Percentiles rank a stretch among this genome's conserved stretches.
These are phyloP conservation scores for Saccharomycopsis hybrid DNA, from an alignment of 1,139 yeast species.

Conservation along the genomic window DNA sequence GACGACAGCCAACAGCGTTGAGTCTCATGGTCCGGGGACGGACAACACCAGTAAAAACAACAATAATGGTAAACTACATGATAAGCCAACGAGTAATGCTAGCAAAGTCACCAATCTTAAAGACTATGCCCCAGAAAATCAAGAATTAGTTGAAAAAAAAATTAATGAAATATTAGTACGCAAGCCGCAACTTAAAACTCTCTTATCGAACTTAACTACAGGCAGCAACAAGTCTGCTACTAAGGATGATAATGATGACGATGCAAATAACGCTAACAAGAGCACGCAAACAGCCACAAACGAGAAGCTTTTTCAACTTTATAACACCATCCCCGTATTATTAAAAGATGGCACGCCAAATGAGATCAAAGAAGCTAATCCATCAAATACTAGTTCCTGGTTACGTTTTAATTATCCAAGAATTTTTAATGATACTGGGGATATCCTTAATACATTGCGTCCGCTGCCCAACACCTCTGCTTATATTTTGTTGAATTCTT, in stretches of 20 bases:
- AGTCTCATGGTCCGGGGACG: neutral
- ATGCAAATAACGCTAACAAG: neutral
- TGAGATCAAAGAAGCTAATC: constrained; percentile 6
- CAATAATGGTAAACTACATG: too few relatives aligned
- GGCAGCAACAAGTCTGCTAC: neutral
- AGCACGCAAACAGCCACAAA: too few relatives aligned
- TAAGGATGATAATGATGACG: neutral
- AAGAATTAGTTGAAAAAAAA: neutral
- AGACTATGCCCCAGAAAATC: too few relatives aligned
- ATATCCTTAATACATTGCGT: constrained; percentile 13
- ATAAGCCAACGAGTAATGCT: too few relatives aligned
- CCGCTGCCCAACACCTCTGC: constrained; percentile 15
- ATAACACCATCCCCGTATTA: constrained; percentile 6
- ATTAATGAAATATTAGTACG: neutral
- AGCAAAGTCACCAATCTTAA: neutral
- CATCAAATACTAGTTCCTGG: constrained; percentile 13
- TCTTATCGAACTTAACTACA: neutral
- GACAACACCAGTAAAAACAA: too few relatives aligned
- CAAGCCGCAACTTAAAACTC: neutral
- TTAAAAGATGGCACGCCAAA: neutral
- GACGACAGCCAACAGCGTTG: neutral
- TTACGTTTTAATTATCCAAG: constrained; percentile 10
- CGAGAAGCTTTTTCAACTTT: constrained; percentile 6
- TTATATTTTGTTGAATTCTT: constrained; percentile 12
- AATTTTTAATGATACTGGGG: constrained; percentile 17